Evolutionary conservation across 495 filamentous ascomycete species (phyloP).

Genomic region (Chlorociboria aeruginascens): DNA sequence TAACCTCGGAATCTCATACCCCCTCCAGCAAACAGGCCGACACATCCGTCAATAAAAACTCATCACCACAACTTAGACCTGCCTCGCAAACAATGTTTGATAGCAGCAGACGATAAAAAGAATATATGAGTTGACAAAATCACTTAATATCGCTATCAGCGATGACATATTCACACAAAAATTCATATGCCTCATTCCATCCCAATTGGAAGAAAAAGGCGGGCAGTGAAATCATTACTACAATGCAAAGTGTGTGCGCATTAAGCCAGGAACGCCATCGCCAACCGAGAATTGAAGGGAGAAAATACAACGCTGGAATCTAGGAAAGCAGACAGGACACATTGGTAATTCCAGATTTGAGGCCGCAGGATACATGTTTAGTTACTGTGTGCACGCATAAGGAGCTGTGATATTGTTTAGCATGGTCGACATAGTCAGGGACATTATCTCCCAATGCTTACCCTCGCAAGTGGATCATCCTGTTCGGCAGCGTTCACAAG

Average conservation of each 20-base stretch:
- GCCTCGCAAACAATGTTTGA: too few species aligned
- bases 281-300: neutral
- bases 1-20: too few species aligned
- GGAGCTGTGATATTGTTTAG: slow-evolving; percentile 27
- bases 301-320: slow-evolving; percentile 16
- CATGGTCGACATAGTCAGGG: neutral
- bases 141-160: too few species aligned
- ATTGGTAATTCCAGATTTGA: too few species aligned
- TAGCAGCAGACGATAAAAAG: too few species aligned
- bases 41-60: too few species aligned
- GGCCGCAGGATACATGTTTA: slow-evolving; percentile 14
- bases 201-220: neutral
- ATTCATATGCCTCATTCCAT: neutral
- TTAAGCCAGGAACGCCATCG: slow-evolving; percentile 11
- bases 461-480: slow-evolving; percentile 60
- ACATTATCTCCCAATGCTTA: slow-evolving; percentile 30
- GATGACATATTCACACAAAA: neutral
- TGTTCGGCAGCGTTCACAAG: slow-evolving; percentile 46
- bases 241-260: neutral
- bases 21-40: too few species aligned
- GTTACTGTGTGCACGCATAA: slow-evolving; percentile 38
- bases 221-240: too few species aligned
- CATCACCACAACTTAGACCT: too few species aligned
- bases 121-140: too few species aligned
- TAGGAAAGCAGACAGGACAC: slow-evolving; percentile 2